Conservation (phyloP, 148 eudicot species). For the Polygonum aviculare region DNA sequence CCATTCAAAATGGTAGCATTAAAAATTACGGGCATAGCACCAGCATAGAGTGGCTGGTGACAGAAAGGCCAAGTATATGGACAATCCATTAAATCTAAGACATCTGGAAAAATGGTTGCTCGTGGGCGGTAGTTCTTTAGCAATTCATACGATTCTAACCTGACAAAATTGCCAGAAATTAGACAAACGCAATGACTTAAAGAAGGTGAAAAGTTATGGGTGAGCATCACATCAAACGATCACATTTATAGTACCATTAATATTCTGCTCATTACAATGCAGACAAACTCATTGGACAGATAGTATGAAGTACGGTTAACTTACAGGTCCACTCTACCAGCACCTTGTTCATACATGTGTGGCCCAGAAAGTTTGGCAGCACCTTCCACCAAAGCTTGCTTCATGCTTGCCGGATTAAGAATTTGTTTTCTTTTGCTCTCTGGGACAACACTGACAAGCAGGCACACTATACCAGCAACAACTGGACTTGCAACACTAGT, state of each 20-base stretch:
- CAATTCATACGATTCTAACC: constrained; percentile 89
- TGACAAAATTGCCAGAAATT: constrained; percentile 23
- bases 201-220: not conserved
- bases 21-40: constrained; percentile 95
- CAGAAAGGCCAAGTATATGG: constrained; percentile 99
- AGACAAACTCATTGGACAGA: not conserved
- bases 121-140: constrained; percentile 79
- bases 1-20: constrained; percentile 92
- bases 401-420: constrained; percentile 97
- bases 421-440: constrained; percentile 55
- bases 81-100: constrained; percentile 83
- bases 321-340: constrained; percentile 97
- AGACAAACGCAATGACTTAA: not conserved
- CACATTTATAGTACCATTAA: not conserved
- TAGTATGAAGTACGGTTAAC: constrained; percentile 22
- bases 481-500: constrained; percentile 99
- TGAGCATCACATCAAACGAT: not conserved
- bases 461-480: constrained; percentile 97
- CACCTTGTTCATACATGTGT: constrained; percentile 97
- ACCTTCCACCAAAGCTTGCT: constrained; percentile 98
- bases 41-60: constrained; percentile 95
- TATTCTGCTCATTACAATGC: not conserved
- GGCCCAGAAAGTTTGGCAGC: constrained; percentile 97
- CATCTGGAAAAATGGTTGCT: constrained; percentile 77
- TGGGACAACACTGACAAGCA: constrained; percentile 87